phyloP scores from a whole-genome alignment of 1,284 basidiomycete genomes.

The Fomitopsis betulina region DNA sequence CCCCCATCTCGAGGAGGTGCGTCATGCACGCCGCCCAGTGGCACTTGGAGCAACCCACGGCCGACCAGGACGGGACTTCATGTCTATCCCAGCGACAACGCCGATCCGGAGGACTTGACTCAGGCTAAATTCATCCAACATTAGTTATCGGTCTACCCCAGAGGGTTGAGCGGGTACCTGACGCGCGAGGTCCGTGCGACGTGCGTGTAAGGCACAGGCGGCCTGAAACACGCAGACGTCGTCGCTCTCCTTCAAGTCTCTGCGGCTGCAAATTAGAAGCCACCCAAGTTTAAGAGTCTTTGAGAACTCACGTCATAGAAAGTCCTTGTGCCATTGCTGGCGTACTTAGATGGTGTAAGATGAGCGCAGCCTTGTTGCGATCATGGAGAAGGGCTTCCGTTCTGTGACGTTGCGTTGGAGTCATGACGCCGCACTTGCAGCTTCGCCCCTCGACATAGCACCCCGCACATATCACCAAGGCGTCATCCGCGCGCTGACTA shows the following conservation, averaged over 20 bases:
- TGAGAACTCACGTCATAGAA: background rate
- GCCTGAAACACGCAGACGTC: conserved; percentile 29
- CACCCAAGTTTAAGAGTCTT: background rate
- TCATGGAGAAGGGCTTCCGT: conserved; percentile 33
- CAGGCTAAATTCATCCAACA: background rate
- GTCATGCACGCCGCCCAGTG: background rate
- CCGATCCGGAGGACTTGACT: too few species aligned
- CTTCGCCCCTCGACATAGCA: conserved; percentile 73
- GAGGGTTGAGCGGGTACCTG: background rate
- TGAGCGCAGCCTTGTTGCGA: conserved; percentile 35
- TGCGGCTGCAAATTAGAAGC: background rate
- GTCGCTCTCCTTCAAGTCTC: background rate
- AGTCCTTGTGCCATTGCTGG: background rate
- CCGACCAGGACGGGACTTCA: background rate
- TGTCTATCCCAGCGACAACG: background rate
- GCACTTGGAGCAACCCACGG: background rate
- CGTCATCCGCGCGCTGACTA: conserved; percentile 29
- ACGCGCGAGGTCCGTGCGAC: background rate
- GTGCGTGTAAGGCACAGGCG: conserved; percentile 20
- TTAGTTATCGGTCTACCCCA: background rate
- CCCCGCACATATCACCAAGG: conserved; percentile 56
- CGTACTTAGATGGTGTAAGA: conserved; percentile 16
- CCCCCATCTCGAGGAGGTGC: background rate
- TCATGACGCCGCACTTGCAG: conserved; percentile 56
- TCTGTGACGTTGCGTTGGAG: conserved; percentile 48